Conservation (phyloP, 2,329 filamentous ascomycete genomes). For the Tricladium varicosporioides region DNA sequence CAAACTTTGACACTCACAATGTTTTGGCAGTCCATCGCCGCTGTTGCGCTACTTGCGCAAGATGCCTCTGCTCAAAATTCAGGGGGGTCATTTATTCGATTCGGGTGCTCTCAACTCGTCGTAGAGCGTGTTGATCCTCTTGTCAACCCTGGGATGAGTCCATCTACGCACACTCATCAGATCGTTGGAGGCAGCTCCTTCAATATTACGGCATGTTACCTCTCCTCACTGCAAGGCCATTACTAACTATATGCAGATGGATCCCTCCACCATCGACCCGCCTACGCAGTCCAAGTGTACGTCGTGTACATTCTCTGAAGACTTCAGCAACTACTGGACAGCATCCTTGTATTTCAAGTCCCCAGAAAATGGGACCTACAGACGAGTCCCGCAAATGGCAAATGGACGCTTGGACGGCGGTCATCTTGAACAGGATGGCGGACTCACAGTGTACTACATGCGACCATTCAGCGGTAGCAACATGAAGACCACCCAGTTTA, state of each 20-base stretch:
- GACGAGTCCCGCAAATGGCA: conserved; percentile 17
- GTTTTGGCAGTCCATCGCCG: conserved; percentile 6
- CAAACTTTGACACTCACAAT: conserved; percentile 6
- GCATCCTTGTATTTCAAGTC: conserved; percentile 21
- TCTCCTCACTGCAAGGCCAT: background rate
- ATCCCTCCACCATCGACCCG: conserved; percentile 9
- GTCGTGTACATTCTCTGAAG: conserved; percentile 20
- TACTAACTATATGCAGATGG: conserved; percentile 9
- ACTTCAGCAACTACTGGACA: conserved; percentile 26
- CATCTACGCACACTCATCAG: conserved; percentile 21
- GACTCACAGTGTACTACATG: conserved; percentile 55
- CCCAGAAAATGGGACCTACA: conserved; percentile 18
- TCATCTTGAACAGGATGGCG: conserved; percentile 35
- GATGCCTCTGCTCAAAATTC: conserved; percentile 15
- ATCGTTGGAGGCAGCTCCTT: conserved; percentile 23
- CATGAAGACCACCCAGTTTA: conserved; percentile 2
- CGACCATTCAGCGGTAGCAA: conserved; percentile 31
- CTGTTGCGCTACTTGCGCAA: conserved; percentile 12
- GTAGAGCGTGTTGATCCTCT: conserved; percentile 58
- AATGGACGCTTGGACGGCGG: conserved; percentile 15
- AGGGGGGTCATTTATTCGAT: conserved; percentile 17
- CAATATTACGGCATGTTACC: conserved; percentile 13
- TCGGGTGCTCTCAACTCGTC: conserved; percentile 31
- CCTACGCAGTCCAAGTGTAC: conserved; percentile 15
- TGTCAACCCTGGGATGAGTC: conserved; percentile 45